Conservation (phyloP, 2,329 filamentous ascomycete genomes). For the Phialemoniopsis sp. region DNA sequence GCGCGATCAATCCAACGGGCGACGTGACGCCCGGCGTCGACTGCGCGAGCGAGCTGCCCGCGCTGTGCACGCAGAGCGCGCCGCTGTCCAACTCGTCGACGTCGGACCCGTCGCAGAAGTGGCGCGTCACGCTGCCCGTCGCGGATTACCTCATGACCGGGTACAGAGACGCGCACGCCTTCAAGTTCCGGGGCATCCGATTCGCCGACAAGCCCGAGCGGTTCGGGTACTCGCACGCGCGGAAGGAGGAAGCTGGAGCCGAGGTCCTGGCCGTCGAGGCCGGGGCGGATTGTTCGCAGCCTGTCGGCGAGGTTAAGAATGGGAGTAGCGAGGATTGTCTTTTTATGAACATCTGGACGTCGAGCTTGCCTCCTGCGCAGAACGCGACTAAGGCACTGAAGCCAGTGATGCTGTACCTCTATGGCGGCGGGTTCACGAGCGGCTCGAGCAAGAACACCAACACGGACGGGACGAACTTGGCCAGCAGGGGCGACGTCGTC, state of each 20-base stretch:
- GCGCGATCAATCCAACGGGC: slow-evolving; percentile 21
- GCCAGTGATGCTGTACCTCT: slow-evolving; percentile 42
- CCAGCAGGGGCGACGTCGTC: slow-evolving; percentile 39
- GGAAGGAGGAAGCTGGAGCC: slow-evolving; percentile 14
- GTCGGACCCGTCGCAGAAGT: slow-evolving; percentile 14
- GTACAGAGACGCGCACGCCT: slow-evolving; percentile 23
- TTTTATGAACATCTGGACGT: slow-evolving; percentile 33
- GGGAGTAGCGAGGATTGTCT: slow-evolving; percentile 26
- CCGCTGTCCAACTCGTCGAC: slow-evolving; percentile 14
- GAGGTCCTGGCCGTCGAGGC: slow-evolving; percentile 18
- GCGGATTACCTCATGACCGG: slow-evolving; percentile 16
- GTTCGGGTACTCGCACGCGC: slow-evolving; percentile 19
- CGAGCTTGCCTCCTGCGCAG: slow-evolving; percentile 17
- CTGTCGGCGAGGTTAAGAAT: slow-evolving; percentile 19
- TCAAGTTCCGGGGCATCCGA: slow-evolving; percentile 26
- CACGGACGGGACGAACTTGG: slow-evolving; percentile 39
- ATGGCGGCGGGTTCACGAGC: slow-evolving; percentile 34
- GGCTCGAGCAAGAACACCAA: slow-evolving; percentile 37
- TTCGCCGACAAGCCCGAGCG: slow-evolving; percentile 18
- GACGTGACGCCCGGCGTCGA: slow-evolving; percentile 29
- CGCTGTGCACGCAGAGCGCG: slow-evolving; percentile 23
- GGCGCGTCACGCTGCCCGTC: slow-evolving; percentile 17
- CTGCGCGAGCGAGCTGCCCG: slow-evolving; percentile 13
- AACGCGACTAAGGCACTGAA: slow-evolving; percentile 19
- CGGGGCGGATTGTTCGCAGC: slow-evolving; percentile 23